Conservation (phyloP, 176 grass and related monocot species). For the Avena sativa region DNA sequence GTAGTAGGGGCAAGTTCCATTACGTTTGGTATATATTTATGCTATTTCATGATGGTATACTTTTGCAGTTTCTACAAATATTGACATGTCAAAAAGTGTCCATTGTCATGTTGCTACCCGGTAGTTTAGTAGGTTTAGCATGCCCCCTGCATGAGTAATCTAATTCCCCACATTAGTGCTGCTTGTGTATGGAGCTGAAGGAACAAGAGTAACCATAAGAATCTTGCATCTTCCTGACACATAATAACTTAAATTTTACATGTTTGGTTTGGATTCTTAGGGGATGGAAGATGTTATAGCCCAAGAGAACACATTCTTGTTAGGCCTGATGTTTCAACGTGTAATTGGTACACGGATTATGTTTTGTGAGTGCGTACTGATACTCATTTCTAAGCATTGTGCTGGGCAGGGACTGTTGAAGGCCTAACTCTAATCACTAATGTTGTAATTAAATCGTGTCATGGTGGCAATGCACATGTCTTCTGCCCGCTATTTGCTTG, state of each 20-base stretch:
- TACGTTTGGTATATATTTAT: background rate
- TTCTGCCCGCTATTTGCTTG: background rate
- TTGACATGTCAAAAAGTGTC: background rate
- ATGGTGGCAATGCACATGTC: background rate
- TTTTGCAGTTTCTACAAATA: background rate
- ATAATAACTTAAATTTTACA: background rate
- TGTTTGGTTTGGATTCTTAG: background rate
- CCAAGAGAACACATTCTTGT: background rate
- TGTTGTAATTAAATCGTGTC: background rate
- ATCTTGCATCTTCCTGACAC: background rate
- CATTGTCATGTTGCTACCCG: background rate
- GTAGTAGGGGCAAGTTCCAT: background rate
- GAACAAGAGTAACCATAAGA: background rate
- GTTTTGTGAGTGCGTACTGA: background rate
- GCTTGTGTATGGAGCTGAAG: background rate
- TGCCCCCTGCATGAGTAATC: background rate
- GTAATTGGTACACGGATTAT: slow-evolving; percentile 8
- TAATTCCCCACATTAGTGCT: background rate
- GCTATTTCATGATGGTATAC: background rate
- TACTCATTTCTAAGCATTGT: background rate
- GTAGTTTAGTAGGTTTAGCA: background rate
- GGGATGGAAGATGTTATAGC: background rate
- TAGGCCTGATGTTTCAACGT: background rate
- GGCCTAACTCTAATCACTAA: background rate
- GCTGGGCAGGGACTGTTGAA: background rate